A percentile compares a stretch with the other conserved stretches of the same genome.
These are phyloP conservation scores for Cryptosporidium canis DNA, from an alignment of 169 alveolate species.

Conservation along the genomic window DNA sequence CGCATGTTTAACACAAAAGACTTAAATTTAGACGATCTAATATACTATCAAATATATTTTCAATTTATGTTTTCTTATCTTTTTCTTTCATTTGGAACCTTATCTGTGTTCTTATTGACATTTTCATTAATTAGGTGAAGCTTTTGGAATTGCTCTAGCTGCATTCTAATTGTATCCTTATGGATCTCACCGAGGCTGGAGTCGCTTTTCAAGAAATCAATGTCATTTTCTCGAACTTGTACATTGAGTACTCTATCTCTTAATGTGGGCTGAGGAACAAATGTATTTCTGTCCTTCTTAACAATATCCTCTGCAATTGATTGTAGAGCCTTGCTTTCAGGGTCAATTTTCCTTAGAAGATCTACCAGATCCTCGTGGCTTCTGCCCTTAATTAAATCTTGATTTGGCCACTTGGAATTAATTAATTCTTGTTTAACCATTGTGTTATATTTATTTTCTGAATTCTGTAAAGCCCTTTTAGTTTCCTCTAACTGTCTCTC, in stretches of 20 bases:
- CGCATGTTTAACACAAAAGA: background rate
- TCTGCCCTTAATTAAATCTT: conserved; percentile 17
- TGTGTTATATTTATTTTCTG: conserved; percentile 13
- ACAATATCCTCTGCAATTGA: conserved; percentile 64
- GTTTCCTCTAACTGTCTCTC: conserved; percentile 20
- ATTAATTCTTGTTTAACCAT: conserved; percentile 19
- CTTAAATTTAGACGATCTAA: background rate
- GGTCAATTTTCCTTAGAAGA: conserved; percentile 48
- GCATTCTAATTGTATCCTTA: conserved; percentile 69
- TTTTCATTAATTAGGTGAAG: conserved; percentile 48
- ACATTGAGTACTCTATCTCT: conserved; percentile 25
- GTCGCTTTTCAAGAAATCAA: conserved; percentile 4
- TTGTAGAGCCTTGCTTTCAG: conserved; percentile 62
- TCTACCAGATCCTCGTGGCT: conserved; percentile 64
- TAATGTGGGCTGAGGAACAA: conserved; percentile 9
- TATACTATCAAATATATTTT: background rate
- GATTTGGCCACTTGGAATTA: conserved; percentile 39
- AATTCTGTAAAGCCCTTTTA: conserved; percentile 5
- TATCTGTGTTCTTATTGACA: conserved; percentile 28
- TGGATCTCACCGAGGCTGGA: conserved; percentile 46
- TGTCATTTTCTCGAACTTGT: conserved; percentile 22
- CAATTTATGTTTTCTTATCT: conserved; percentile 3
- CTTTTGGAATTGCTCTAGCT: conserved; percentile 59
- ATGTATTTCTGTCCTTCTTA: conserved; percentile 34
- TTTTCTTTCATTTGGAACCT: background rate